Percentiles rank a stretch among this genome's conserved stretches.
These are phyloP conservation scores for Calamus simplicifolius DNA, from an alignment of 176 grass and related monocot genomes.

Conservation along the genomic window DNA sequence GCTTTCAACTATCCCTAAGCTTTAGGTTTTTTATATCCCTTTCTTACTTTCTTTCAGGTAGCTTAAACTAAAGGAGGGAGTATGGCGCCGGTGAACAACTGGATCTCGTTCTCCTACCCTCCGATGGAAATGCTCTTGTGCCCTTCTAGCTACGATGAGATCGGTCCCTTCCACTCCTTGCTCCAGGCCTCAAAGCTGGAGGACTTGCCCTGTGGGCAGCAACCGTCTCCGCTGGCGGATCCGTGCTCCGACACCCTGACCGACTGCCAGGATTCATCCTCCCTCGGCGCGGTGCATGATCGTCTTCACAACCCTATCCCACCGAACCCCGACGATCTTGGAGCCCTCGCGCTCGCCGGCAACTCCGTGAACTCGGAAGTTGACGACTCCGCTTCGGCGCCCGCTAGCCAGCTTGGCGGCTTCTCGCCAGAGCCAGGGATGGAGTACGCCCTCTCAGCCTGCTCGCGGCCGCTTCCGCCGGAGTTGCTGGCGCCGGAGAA, in stretches of 20 bases:
- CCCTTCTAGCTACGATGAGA: not conserved
- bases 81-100: constrained; percentile 5
- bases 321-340: not conserved
- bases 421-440: not conserved
- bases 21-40: not conserved
- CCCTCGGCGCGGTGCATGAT: constrained; percentile 1
- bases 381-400: not conserved
- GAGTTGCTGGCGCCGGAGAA: constrained; percentile 14
- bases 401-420: not conserved
- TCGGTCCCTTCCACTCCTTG: not conserved
- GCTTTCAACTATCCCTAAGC: no score
- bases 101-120: constrained; percentile 5
- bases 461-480: not conserved
- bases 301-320: constrained; percentile 10
- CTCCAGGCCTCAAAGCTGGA: not conserved
- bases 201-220: not conserved
- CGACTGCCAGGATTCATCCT: not conserved
- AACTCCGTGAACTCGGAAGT: no score
- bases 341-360: not conserved
- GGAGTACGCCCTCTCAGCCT: constrained; percentile 6
- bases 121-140: not conserved
- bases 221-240: not conserved
- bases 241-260: not conserved
- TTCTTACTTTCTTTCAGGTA: not conserved
- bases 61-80: not conserved